phyloP scores from a whole-genome alignment of 2,329 filamentous ascomycete genomes.

The Teratosphaeriaceae sp. region DNA sequence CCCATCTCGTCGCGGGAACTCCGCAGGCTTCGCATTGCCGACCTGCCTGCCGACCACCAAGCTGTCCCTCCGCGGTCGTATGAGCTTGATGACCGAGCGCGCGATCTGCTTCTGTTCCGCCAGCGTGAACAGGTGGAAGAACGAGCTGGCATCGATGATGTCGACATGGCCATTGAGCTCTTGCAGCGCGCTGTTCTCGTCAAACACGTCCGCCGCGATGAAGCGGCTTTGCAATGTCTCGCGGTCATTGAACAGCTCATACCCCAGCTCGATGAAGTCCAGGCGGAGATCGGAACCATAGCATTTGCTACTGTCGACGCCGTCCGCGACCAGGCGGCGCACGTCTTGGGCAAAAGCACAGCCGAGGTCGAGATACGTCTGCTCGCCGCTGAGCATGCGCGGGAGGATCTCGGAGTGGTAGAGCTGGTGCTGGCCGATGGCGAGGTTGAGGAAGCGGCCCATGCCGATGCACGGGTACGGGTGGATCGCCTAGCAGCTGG shows the following conservation, averaged over 20 bases:
- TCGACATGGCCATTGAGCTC: conserved; percentile 35
- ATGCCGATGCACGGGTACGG: conserved; percentile 14
- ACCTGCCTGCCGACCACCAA: conserved; percentile 36
- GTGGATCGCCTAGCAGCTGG: conserved; percentile 5
- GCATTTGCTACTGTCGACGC: conserved; percentile 26
- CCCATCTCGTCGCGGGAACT: conserved; percentile 15
- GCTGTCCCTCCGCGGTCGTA: conserved; percentile 29
- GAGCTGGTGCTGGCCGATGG: conserved; percentile 14
- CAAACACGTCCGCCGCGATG: conserved; percentile 31
- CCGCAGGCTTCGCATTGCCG: conserved; percentile 26
- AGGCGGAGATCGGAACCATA: conserved; percentile 29
- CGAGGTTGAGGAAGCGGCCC: conserved; percentile 12
- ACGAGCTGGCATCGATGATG: conserved; percentile 35
- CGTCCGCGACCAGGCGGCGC: conserved; percentile 33
- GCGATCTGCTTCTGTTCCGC: conserved; percentile 33
- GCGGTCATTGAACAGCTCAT: conserved; percentile 33
- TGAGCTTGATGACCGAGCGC: conserved; percentile 26
- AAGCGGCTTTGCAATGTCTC: conserved; percentile 26
- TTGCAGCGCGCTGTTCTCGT: conserved; percentile 17
- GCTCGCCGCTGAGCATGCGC: conserved; percentile 21
- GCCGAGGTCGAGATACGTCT: conserved; percentile 34
- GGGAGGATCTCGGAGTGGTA: conserved; percentile 22
- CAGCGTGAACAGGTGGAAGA: conserved; percentile 40
- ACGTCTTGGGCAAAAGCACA: conserved; percentile 37
- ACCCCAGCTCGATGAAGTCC: conserved; percentile 32